These are phyloP conservation scores for Pilatotrama ljubarskyi DNA, from an alignment of 768 basidiomycete genomes.

Conservation along the genomic window DNA sequence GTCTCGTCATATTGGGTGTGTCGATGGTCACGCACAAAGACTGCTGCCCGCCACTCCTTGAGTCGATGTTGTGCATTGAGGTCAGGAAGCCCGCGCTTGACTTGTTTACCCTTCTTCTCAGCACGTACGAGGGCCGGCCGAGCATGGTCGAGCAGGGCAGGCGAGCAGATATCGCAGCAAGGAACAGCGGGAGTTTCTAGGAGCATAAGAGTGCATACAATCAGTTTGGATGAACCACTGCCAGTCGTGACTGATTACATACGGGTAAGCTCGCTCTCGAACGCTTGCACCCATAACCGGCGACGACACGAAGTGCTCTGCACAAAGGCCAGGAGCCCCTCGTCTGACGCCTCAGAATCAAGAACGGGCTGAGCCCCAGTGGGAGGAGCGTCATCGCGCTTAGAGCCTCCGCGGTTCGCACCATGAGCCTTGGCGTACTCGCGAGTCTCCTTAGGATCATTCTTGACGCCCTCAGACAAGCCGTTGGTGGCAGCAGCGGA, in stretches of 20 bases:
- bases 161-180: neutral
- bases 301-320: neutral
- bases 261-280: neutral
- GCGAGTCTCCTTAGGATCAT: neutral
- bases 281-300: neutral
- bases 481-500: too few relatives aligned
- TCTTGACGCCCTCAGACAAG: neutral
- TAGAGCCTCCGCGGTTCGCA: neutral
- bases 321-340: constrained; percentile 6
- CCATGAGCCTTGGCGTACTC: constrained; percentile 1
- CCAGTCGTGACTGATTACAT: neutral
- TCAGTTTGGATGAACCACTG: neutral
- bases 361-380: neutral
- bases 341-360: constrained; percentile 1
- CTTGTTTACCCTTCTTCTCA: too few relatives aligned
- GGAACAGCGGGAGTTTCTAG: neutral
- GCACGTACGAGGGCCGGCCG: neutral
- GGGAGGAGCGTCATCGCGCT: neutral
- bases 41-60: neutral
- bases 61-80: neutral
- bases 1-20: neutral
- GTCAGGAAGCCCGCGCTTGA: neutral
- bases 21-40: neutral
- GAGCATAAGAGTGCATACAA: neutral
- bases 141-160: neutral